Evolutionary conservation across 2,329 filamentous ascomycete species (phyloP).

Genomic region (Ophiostoma ulmi): DNA sequence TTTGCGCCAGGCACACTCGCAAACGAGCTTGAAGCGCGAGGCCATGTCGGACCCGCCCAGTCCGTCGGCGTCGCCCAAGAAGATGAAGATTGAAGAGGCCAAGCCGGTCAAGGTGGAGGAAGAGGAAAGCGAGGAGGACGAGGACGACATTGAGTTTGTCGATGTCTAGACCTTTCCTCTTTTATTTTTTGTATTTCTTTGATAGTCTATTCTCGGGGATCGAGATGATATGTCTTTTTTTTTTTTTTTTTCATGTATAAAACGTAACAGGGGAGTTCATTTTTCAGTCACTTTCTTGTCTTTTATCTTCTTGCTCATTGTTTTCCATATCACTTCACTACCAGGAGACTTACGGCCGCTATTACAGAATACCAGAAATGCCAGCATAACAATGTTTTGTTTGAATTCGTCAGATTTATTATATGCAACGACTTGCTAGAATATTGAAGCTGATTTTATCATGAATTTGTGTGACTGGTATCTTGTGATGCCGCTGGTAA

Average conservation of each 20-base stretch:
- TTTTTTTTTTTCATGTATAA: neutral
- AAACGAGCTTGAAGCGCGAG: slow-evolving; percentile 36
- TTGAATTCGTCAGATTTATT: neutral
- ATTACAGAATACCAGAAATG: slow-evolving; percentile 4
- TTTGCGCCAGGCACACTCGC: slow-evolving; percentile 30
- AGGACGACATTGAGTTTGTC: slow-evolving; percentile 55
- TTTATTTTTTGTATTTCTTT: too few species aligned
- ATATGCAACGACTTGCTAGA: too few species aligned
- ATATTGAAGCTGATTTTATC: neutral
- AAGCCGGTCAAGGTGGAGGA: slow-evolving; percentile 33
- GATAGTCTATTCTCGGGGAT: neutral
- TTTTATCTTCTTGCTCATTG: neutral
- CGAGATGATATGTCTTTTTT: neutral
- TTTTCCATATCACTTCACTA: neutral
- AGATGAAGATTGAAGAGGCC: slow-evolving; percentile 52
- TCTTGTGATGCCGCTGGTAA: neutral
- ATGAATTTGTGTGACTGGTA: neutral
- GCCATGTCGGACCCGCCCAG: slow-evolving; percentile 30
- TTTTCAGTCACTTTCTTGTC: neutral
- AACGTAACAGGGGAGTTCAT: neutral
- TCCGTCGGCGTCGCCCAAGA: slow-evolving; percentile 46
- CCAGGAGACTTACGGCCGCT: neutral
- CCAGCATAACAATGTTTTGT: neutral
- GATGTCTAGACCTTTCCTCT: slow-evolving; percentile 41
- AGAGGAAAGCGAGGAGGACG: slow-evolving; percentile 48